These are phyloP conservation scores for Saccharomyces hybrid DNA, from an alignment of 1,139 yeast species.

Conservation along the genomic window DNA sequence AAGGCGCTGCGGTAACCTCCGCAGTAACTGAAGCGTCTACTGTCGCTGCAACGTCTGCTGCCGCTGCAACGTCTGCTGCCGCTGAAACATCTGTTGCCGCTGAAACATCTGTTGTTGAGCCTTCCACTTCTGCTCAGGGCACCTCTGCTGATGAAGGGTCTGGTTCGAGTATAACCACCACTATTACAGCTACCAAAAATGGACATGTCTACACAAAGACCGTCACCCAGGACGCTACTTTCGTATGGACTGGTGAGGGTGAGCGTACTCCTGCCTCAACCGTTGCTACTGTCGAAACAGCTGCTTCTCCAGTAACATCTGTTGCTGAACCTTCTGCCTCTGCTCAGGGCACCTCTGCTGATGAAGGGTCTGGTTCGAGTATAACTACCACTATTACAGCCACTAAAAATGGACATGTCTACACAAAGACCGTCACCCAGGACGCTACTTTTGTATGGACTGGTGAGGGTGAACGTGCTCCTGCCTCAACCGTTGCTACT, in stretches of 20 bases:
- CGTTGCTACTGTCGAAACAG: no score
- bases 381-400: constrained; percentile 15
- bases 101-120: neutral
- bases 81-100: neutral
- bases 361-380: constrained; percentile 14
- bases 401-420: constrained; percentile 8
- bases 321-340: neutral
- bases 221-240: constrained; percentile 7
- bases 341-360: neutral
- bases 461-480: constrained; percentile 3
- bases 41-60: no score
- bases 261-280: no score
- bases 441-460: constrained; percentile 7
- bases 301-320: no score
- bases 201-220: constrained; percentile 7
- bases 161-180: constrained; percentile 9
- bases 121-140: neutral
- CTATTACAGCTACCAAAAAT: constrained; percentile 13
- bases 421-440: constrained; percentile 6
- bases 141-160: constrained; percentile 12
- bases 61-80: neutral
- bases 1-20: neutral
- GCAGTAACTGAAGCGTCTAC: neutral
- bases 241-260: constrained; percentile 6
- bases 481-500: no score